These are phyloP conservation scores for Boletus rubescentipes DNA, from an alignment of 768 basidiomycete species.

Conservation along the genomic window DNA sequence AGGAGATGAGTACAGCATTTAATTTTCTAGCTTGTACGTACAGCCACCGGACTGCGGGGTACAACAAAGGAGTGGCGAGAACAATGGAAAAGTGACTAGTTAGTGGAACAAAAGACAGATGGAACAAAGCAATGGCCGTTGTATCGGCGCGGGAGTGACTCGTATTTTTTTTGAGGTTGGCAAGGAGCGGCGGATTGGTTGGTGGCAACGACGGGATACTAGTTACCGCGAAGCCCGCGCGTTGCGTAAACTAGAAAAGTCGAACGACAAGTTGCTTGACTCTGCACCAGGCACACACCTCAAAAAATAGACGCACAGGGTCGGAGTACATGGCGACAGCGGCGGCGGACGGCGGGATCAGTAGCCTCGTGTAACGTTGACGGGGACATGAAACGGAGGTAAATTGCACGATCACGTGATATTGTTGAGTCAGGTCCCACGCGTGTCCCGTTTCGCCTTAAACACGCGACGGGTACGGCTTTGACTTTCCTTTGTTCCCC, in stretches of 20 bases:
- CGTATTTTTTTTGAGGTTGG: background rate
- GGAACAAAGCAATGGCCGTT: background rate
- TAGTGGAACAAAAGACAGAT: constrained; percentile 14
- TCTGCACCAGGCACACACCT: background rate
- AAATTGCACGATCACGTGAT: constrained; percentile 33
- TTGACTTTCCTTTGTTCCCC: constrained; percentile 20
- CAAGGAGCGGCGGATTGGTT: background rate
- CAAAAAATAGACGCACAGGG: background rate
- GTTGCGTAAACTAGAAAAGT: background rate
- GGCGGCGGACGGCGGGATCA: background rate
- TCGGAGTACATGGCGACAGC: constrained; percentile 1
- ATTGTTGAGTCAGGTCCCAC: constrained; percentile 36
- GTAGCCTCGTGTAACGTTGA: constrained; percentile 37
- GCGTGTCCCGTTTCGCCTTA: constrained; percentile 25
- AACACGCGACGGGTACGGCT: constrained; percentile 24
- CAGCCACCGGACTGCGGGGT: background rate
- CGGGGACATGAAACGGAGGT: constrained; percentile 25
- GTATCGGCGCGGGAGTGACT: background rate
- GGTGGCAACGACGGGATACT: constrained; percentile 1
- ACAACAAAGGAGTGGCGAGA: constrained; percentile 15
- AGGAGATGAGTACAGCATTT: background rate
- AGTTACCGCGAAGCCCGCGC: background rate
- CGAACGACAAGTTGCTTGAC: background rate
- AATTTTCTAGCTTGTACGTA: constrained; percentile 13
- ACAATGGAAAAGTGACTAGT: constrained; percentile 21